phyloP scores from a whole-genome alignment of 495 filamentous ascomycete species.

The Tetracladium setigerum region DNA sequence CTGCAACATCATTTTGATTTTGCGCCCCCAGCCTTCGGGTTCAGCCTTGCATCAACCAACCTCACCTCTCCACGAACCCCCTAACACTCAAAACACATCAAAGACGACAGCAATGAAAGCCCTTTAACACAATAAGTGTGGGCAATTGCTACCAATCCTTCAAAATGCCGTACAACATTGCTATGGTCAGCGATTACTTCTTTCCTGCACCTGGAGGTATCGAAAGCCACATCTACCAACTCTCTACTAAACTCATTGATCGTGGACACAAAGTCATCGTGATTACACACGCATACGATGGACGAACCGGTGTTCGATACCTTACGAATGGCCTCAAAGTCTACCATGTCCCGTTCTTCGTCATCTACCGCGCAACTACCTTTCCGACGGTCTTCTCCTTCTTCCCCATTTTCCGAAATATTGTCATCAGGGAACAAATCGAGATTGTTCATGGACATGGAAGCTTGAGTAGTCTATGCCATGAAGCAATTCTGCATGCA shows the following conservation, averaged over 20 bases:
- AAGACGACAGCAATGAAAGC: conserved; percentile 6
- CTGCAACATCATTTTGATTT: conserved; percentile 6
- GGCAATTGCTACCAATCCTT: not conserved
- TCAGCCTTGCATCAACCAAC: not conserved
- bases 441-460: conserved; percentile 97
- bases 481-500: conserved; percentile 91
- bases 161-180: conserved; percentile 56
- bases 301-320: conserved; percentile 88
- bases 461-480: conserved; percentile 83
- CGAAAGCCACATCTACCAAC: conserved; percentile 97
- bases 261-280: conserved; percentile 97
- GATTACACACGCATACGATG: conserved; percentile 93
- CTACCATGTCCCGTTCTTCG: conserved; percentile 92
- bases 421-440: conserved; percentile 85
- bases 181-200: conserved; percentile 99
- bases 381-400: conserved; percentile 98
- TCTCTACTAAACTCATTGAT: conserved; percentile 92
- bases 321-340: conserved; percentile 97
- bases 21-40: not conserved
- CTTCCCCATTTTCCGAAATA: conserved; percentile 94
- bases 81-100: conserved; percentile 3
- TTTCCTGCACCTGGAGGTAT: conserved; percentile 94
- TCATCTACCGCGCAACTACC: conserved; percentile 91
- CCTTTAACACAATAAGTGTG: not conserved
- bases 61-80: not conserved